Base-by-base conservation (phyloP, 805 yeast species). In the Spathaspora gorwiae region DNA sequence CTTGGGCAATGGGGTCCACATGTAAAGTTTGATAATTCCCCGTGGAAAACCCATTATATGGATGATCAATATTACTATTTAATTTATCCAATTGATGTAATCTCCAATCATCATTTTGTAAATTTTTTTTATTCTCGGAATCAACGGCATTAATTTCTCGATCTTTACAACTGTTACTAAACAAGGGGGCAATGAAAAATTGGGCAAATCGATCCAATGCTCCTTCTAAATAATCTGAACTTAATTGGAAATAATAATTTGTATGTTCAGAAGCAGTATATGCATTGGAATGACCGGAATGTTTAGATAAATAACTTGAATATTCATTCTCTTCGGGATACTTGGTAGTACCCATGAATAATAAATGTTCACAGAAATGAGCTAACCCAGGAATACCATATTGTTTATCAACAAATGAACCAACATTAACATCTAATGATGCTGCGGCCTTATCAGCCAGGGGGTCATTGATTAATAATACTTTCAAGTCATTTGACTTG, bases 131-230 rank as follows among this genome's bases (percentile, higher is more conserved):
- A 70, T 92, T 89, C 67, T 92, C 99, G 34, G 96, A 86, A 64
- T 92, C 97, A 8, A 92, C 98, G 1, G 98, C 98, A 51, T 82
- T 80, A 55, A 92, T 86, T 65, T 92, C 99, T 45, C 97, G 76
- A 59, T 90, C 96, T 59, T 89, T 87, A 59, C 97, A 84, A 50
- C 80, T 72, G 53, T 54, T 70, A 51, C 74, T 70, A 57, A 92
- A 92, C 54, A 92, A 69, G 1, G 99, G 99, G 27, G 79, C 63
- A 32, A 90, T 84, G 70, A 92, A 92, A 61, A 92, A 92, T 62
- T 92, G 98, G 5, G 96, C 79, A 64, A 92, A 92, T 55, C 98
- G 74, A 62, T 92, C 98, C 43, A 92, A 68, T 0, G 97, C 97
- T 6, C 95, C 97, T 49, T 83, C 81, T 48, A 92, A 70, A 53